phyloP scores from a whole-genome alignment of 495 filamentous ascomycete species.

The Penicillium samsonianum region DNA sequence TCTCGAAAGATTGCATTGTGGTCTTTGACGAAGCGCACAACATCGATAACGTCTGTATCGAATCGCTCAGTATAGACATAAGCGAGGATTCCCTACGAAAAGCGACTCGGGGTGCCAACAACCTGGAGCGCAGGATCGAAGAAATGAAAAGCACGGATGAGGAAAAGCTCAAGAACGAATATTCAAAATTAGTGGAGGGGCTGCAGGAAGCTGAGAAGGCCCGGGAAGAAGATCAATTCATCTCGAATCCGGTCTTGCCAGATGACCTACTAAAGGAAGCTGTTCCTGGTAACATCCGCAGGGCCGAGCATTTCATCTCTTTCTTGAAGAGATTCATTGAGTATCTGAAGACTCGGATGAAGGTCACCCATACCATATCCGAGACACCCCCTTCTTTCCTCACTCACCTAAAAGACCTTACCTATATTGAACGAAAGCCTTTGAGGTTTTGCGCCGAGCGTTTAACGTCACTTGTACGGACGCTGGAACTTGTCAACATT shows the following conservation, averaged over 20 bases:
- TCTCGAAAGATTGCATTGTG: conserved; percentile 97
- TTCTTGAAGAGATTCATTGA: conserved; percentile 97
- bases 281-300: conserved; percentile 92
- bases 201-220: conserved; percentile 84
- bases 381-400: conserved; percentile 96
- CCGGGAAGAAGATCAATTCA: conserved; percentile 91
- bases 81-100: conserved; percentile 90
- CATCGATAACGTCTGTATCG: conserved; percentile 99
- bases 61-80: conserved; percentile 93
- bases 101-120: conserved; percentile 84
- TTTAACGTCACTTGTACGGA: conserved; percentile 90
- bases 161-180: conserved; percentile 91
- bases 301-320: conserved; percentile 93
- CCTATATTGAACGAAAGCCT: conserved; percentile 96
- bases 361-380: conserved; percentile 93
- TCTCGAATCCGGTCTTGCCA: conserved; percentile 74
- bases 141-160: conserved; percentile 94
- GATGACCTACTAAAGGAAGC: conserved; percentile 67
- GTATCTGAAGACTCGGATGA: conserved; percentile 98
- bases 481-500: conserved; percentile 93
- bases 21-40: conserved; percentile 99
- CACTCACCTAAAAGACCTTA: conserved; percentile 88
- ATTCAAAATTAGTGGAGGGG: conserved; percentile 92
- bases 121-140: conserved; percentile 82
- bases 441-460: conserved; percentile 95